These are phyloP conservation scores for Maudiozyma pseudohumilis DNA, from an alignment of 805 yeast genomes.

Conservation along the genomic window DNA sequence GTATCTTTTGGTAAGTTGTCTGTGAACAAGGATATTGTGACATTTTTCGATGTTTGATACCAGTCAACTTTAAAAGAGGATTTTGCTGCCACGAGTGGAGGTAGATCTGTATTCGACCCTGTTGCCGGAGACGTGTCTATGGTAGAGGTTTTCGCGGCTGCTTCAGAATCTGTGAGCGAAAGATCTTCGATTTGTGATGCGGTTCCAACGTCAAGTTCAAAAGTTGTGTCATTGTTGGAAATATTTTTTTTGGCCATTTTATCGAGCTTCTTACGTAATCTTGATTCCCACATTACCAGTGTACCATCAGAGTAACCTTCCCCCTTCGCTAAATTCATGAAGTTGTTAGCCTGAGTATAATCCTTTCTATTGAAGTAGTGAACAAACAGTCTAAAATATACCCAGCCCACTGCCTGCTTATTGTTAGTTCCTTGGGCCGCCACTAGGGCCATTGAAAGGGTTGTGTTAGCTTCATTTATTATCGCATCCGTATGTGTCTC, in stretches of 20 bases:
- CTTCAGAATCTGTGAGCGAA: too few relatives aligned
- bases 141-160: too few relatives aligned
- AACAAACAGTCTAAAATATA: constrained; percentile 42
- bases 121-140: background rate
- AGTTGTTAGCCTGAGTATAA: constrained; percentile 32
- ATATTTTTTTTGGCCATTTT: constrained; percentile 4
- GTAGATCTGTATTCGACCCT: background rate
- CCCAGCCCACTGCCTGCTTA: constrained; percentile 36
- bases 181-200: too few relatives aligned
- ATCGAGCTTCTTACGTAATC: constrained; percentile 11
- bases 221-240: background rate
- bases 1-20: constrained; percentile 42
- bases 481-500: constrained; percentile 38
- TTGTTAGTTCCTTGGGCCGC: constrained; percentile 40
- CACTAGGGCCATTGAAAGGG: constrained; percentile 32
- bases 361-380: constrained; percentile 37
- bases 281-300: constrained; percentile 36
- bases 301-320: constrained; percentile 38
- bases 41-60: constrained; percentile 53
- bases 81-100: constrained; percentile 8
- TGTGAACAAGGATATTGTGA: constrained; percentile 64
- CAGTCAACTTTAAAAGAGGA: constrained; percentile 43
- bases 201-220: background rate
- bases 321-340: constrained; percentile 35
- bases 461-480: constrained; percentile 31